phyloP scores from a whole-genome alignment of 2,329 filamentous ascomycete genomes.

The Aspergillus sojae region DNA sequence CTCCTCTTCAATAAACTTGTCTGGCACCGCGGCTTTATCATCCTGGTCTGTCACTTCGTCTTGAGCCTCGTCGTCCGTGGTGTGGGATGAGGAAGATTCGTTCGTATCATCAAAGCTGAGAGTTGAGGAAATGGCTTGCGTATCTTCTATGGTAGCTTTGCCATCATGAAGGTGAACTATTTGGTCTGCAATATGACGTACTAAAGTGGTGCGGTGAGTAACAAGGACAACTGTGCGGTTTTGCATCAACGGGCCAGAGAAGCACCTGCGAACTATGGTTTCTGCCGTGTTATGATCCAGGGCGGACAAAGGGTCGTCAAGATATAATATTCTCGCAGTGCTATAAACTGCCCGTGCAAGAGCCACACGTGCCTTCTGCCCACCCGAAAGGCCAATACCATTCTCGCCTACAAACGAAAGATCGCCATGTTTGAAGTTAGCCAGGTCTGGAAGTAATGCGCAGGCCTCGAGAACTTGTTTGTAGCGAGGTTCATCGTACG shows the following conservation, averaged over 20 bases:
- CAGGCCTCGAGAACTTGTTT: slow-evolving; percentile 69
- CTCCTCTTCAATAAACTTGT: slow-evolving; percentile 81
- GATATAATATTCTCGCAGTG: slow-evolving; percentile 54
- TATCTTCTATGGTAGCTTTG: slow-evolving; percentile 53
- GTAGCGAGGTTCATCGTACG: slow-evolving; percentile 70
- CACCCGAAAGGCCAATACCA: slow-evolving; percentile 63
- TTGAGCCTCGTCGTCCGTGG: slow-evolving; percentile 23
- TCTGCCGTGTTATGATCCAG: slow-evolving; percentile 68
- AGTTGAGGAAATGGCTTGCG: slow-evolving; percentile 50
- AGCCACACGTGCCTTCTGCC: slow-evolving; percentile 63
- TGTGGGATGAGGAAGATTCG: slow-evolving; percentile 13
- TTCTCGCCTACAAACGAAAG: slow-evolving; percentile 64
- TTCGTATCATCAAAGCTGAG: slow-evolving; percentile 38
- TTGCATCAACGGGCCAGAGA: slow-evolving; percentile 58
- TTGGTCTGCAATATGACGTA: slow-evolving; percentile 71
- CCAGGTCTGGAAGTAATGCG: slow-evolving; percentile 63
- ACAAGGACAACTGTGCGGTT: slow-evolving; percentile 61
- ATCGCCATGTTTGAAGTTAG: slow-evolving; percentile 66
- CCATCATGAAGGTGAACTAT: slow-evolving; percentile 71
- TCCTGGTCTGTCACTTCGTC: slow-evolving; percentile 43
- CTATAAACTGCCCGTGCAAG: slow-evolving; percentile 65
- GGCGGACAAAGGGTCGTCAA: slow-evolving; percentile 64
- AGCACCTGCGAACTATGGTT: slow-evolving; percentile 59
- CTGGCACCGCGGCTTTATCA: slow-evolving; percentile 59
- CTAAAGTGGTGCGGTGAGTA: slow-evolving; percentile 70